Evolutionary conservation across 257 asterid species (phyloP).

Genomic region (Fraxinus excelsior): DNA sequence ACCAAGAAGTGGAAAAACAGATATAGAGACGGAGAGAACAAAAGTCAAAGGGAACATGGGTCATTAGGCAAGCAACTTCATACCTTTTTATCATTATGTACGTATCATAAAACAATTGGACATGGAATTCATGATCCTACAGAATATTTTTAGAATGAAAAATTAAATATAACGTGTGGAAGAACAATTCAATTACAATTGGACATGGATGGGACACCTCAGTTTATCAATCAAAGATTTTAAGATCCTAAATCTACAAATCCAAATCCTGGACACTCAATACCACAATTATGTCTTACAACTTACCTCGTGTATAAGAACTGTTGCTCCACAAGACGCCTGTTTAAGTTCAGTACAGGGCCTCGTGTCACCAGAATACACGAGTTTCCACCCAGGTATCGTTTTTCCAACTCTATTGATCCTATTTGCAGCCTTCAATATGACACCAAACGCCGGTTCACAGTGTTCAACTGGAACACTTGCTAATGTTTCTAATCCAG

Average conservation of each 20-base stretch:
- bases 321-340: constrained; percentile 77
- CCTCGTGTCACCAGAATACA: constrained; percentile 95
- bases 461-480: constrained; percentile 92
- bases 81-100: too few species aligned
- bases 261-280: neutral
- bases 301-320: constrained; percentile 83
- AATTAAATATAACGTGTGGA: too few species aligned
- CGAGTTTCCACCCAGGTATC: constrained; percentile 90
- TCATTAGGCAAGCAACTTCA: too few species aligned
- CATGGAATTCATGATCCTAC: too few species aligned
- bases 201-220: neutral
- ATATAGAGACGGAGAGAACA: too few species aligned
- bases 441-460: constrained; percentile 77
- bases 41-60: too few species aligned
- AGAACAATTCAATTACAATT: too few species aligned
- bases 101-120: too few species aligned
- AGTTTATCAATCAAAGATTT: neutral
- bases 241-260: neutral
- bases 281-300: neutral
- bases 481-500: constrained; percentile 64
- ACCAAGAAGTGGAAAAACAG: too few species aligned
- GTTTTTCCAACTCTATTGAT: constrained; percentile 53
- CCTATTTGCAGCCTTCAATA: constrained; percentile 61
- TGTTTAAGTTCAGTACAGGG: constrained; percentile 80
- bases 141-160: too few species aligned